phyloP scores from a whole-genome alignment of 2,329 filamentous ascomycete species.

The Teratosphaeria pseudoeucalypti region DNA sequence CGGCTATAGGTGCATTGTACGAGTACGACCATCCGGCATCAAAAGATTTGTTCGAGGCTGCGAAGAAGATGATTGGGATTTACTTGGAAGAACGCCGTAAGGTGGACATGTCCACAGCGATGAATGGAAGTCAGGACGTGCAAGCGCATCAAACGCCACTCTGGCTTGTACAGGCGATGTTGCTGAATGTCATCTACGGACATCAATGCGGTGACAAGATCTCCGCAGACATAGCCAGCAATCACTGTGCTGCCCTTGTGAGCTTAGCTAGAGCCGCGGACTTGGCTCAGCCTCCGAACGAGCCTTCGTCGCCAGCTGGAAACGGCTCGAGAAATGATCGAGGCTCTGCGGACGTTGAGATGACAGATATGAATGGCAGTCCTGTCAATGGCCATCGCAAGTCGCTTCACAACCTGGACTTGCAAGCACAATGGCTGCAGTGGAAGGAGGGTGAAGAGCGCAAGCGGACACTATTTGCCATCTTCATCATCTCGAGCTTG shows the following conservation, averaged over 20 bases:
- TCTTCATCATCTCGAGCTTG: conserved; percentile 85
- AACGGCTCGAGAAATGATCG: conserved; percentile 2
- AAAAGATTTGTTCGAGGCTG: conserved; percentile 78
- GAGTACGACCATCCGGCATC: conserved; percentile 73
- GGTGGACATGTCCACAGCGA: conserved; percentile 59
- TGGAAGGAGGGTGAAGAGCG: conserved; percentile 87
- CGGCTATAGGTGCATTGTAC: conserved; percentile 76
- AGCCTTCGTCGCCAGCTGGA: conserved; percentile 3
- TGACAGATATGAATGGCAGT: conserved; percentile 23
- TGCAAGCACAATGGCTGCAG: conserved; percentile 69
- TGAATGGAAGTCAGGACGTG: conserved; percentile 36
- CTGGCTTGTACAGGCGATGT: conserved; percentile 94
- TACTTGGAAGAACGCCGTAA: conserved; percentile 87
- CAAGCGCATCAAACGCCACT: conserved; percentile 56
- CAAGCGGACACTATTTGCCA: conserved; percentile 82
- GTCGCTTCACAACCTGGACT: conserved; percentile 22
- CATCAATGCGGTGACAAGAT: conserved; percentile 90
- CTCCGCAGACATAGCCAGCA: conserved; percentile 82
- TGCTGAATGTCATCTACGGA: conserved; percentile 90
- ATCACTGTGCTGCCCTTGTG: conserved; percentile 81
- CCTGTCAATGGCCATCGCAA: conserved; percentile 1
- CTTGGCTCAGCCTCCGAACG: conserved; percentile 45
- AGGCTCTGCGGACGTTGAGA: conserved; percentile 43
- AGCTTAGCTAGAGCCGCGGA: conserved; percentile 86
- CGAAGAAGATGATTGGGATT: conserved; percentile 88